These are phyloP conservation scores for Geranium brycei DNA, from an alignment of 345 rosid genomes.

Conservation along the genomic window DNA sequence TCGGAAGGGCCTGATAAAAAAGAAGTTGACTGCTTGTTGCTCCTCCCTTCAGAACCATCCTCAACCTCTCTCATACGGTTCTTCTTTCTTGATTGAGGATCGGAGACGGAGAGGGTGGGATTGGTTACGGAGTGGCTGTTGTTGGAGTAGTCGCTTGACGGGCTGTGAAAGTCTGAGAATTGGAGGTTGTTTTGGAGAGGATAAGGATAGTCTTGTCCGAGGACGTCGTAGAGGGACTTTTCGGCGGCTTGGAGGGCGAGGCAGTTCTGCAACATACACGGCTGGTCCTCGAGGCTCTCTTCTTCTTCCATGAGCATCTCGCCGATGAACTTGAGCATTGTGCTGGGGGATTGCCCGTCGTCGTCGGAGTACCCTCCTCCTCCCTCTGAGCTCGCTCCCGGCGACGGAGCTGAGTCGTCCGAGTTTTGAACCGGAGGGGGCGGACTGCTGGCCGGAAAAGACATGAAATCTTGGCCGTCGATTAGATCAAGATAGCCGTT, in stretches of 20 bases:
- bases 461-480: neutral
- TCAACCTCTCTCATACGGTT: constrained; percentile 25
- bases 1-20: constrained; percentile 18
- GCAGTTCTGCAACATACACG: constrained; percentile 62
- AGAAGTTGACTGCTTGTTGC: constrained; percentile 34
- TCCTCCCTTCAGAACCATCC: constrained; percentile 23
- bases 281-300: constrained; percentile 54
- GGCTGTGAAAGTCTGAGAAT: neutral
- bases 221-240: constrained; percentile 53
- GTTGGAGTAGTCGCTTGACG: constrained; percentile 7
- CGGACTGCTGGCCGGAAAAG: constrained; percentile 2
- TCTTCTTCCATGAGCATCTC: constrained; percentile 89
- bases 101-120: no score
- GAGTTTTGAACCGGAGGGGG: neutral
- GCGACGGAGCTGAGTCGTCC: neutral
- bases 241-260: constrained; percentile 81
- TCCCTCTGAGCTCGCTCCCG: constrained; percentile 11
- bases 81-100: constrained; percentile 25
- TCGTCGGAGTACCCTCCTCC: constrained; percentile 14
- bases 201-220: constrained; percentile 35
- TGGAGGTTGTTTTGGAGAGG: constrained; percentile 12
- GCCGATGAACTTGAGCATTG: constrained; percentile 49
- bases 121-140: no score
- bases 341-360: constrained; percentile 19
- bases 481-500: constrained; percentile 10